Conservation (phyloP, 768 basidiomycete genomes). For the Nevesoporus exiguus region DNA sequence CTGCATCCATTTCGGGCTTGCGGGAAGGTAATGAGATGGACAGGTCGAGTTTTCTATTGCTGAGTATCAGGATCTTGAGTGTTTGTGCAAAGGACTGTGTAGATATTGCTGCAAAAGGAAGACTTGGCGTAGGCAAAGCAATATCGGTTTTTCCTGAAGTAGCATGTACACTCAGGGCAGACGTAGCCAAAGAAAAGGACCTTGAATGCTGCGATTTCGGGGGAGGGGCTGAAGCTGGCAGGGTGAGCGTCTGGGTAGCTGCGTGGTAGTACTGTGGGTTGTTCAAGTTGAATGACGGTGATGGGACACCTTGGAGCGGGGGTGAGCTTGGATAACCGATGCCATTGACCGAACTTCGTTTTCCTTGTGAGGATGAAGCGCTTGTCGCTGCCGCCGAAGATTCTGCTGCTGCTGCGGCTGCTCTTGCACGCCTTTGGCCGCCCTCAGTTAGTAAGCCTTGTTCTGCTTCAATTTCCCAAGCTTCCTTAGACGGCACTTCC, state of each 20-base stretch:
- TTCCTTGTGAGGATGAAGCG: conserved; percentile 12
- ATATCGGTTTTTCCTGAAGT: conserved; percentile 38
- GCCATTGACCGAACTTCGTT: conserved; percentile 16
- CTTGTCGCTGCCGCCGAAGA: conserved; percentile 17
- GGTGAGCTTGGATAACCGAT: conserved; percentile 27
- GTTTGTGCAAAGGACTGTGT: conserved; percentile 57
- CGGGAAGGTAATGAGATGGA: conserved; percentile 52
- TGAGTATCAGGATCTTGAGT: conserved; percentile 55
- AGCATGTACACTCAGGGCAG: conserved; percentile 12
- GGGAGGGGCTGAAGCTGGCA: conserved; percentile 60
- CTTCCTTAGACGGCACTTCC: conserved; percentile 51
- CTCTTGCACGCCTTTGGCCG: conserved; percentile 61
- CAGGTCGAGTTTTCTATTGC: conserved; percentile 64
- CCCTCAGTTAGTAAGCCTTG: conserved; percentile 74
- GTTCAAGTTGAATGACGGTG: conserved; percentile 34
- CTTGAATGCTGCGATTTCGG: conserved; percentile 56
- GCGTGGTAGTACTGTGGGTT: conserved; percentile 60
- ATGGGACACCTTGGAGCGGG: conserved; percentile 19
- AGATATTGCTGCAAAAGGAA: conserved; percentile 63
- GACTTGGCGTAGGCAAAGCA: conserved; percentile 59
- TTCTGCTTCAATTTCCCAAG: conserved; percentile 81
- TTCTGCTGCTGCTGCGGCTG: conserved; percentile 45
- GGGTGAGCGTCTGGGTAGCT: conserved; percentile 53
- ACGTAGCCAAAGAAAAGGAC: conserved; percentile 53
- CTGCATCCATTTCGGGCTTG: conserved; percentile 28